Percentiles rank a stretch among this genome's conserved stretches.
These are phyloP conservation scores for Clavispora asparagi DNA, from an alignment of 805 yeast species.

Conservation along the genomic window DNA sequence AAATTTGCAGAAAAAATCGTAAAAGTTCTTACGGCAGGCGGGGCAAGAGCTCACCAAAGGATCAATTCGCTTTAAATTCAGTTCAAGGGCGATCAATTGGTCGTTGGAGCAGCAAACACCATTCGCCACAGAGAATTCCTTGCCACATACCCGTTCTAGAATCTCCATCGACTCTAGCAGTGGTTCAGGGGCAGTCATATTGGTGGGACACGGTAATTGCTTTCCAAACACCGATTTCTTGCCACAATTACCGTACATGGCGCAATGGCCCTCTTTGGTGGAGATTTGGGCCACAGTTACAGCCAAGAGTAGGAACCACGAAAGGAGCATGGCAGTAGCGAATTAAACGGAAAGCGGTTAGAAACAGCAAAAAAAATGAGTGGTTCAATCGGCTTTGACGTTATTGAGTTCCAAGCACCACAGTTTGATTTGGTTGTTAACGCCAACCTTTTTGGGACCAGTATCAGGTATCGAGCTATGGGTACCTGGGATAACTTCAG, in stretches of 20 bases:
- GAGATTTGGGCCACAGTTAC: neutral
- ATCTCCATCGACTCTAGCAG: constrained; percentile 38
- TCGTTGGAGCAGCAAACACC: constrained; percentile 65
- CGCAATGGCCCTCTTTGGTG: constrained; percentile 40
- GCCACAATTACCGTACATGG: constrained; percentile 68
- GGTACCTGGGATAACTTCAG: too few species aligned
- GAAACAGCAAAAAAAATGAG: too few species aligned
- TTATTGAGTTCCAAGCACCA: too few species aligned
- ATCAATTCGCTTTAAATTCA: constrained; percentile 30
- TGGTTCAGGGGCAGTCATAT: constrained; percentile 45
- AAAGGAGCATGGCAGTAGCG: neutral
- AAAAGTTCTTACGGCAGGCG: constrained; percentile 84
- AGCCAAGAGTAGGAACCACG: neutral
- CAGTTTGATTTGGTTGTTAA: too few species aligned
- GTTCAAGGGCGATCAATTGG: constrained; percentile 54
- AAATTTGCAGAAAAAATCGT: constrained; percentile 77
- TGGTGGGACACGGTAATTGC: constrained; percentile 72
- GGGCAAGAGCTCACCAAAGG: constrained; percentile 58
- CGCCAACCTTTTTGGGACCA: too few species aligned
- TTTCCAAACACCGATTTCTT: constrained; percentile 73
- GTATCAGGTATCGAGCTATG: too few species aligned
- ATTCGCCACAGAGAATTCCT: constrained; percentile 47
- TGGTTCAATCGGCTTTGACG: too few species aligned
- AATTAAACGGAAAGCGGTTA: too few species aligned
- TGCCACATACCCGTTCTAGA: constrained; percentile 66